Evolutionary conservation across 1,284 basidiomycete genomes (phyloP), one percentile per base, ranked within the genome.

Genomic region (Ganoderma sp.): DNA sequence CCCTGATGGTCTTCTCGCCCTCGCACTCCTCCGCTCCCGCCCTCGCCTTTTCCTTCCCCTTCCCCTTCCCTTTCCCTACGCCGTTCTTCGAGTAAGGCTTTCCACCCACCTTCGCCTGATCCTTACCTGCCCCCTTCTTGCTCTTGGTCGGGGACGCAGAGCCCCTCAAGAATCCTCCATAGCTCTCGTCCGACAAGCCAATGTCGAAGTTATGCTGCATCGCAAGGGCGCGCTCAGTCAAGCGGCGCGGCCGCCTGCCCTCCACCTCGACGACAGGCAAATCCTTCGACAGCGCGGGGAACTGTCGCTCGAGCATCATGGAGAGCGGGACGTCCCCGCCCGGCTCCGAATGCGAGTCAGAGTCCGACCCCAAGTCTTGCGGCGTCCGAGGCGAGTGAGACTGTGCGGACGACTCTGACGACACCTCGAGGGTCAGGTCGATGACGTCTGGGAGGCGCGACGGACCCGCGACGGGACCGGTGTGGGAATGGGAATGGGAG

Each of bases 21-120:
- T 50, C 32, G 12, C 1, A 14, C 14, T 34, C 22, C 8, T 52
- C 50, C 41, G 34, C 17, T 17, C 19, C 54, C 48, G 22, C 48
- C 9, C 64, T 69, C 7, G 22, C 57, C 50, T 69, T 67, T 19
- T 56, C 63, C 10, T 67, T 70, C 17, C 57, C 68, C 61, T 73
- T 68, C 14, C 61, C 66, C 52, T 69, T 71, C 28, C 5, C 50
- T 62, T 28, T 58, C 10, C 32, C 37, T 45, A 28, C 19, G 14
- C 45, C 39, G 22, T 43, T 60, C 22, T 28, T 60, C 58, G 8
- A 12, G 1, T 70, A 67, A 12, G 57, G 61, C 28, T 69, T 71
- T 9, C 43, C 52, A 34, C 15, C 25, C 12, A 43, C 48, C 37
- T 28, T 37, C 62, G 65, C 63, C 62, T 70, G 42, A 9, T 48